phyloP scores from a whole-genome alignment of 768 basidiomycete genomes.

The Hypholoma fasciculare region DNA sequence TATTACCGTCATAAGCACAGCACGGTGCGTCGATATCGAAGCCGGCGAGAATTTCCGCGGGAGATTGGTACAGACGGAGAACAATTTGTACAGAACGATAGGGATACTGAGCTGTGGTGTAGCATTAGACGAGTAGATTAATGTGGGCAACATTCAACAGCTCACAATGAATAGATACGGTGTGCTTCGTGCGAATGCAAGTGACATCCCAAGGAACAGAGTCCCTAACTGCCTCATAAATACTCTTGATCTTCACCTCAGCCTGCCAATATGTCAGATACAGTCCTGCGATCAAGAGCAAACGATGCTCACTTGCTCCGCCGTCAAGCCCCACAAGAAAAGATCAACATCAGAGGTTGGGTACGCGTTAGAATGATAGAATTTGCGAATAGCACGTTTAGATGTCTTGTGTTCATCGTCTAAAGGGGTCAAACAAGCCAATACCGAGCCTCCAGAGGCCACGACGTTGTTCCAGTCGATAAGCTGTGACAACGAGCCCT shows the following conservation, averaged over 20 bases:
- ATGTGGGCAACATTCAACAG: background rate
- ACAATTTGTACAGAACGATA: constrained; percentile 69
- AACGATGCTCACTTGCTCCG: constrained; percentile 42
- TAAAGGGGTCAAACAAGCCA: constrained; percentile 56
- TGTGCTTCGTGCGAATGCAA: constrained; percentile 65
- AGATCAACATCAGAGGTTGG: constrained; percentile 66
- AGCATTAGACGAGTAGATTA: background rate
- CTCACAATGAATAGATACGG: constrained; percentile 63
- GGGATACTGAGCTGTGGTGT: constrained; percentile 54
- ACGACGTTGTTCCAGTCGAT: constrained; percentile 64
- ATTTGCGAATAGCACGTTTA: constrained; percentile 57
- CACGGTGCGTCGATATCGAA: constrained; percentile 70
- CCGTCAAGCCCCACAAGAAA: constrained; percentile 59
- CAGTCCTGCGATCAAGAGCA: background rate
- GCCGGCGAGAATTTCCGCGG: constrained; percentile 65
- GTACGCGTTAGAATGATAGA: constrained; percentile 54
- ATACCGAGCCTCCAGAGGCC: constrained; percentile 60
- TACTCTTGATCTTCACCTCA: constrained; percentile 55
- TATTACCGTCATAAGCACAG: constrained; percentile 43
- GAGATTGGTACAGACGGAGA: constrained; percentile 61
- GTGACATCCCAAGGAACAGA: constrained; percentile 71
- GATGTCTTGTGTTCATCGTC: constrained; percentile 47
- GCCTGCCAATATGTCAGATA: constrained; percentile 33
- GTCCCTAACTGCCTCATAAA: constrained; percentile 65
- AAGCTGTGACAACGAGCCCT: constrained; percentile 60